Evolutionary conservation across 805 yeast species (phyloP), one percentile per base, ranked within the genome.

Genomic region (Sugiyamaella chiloensis): DNA sequence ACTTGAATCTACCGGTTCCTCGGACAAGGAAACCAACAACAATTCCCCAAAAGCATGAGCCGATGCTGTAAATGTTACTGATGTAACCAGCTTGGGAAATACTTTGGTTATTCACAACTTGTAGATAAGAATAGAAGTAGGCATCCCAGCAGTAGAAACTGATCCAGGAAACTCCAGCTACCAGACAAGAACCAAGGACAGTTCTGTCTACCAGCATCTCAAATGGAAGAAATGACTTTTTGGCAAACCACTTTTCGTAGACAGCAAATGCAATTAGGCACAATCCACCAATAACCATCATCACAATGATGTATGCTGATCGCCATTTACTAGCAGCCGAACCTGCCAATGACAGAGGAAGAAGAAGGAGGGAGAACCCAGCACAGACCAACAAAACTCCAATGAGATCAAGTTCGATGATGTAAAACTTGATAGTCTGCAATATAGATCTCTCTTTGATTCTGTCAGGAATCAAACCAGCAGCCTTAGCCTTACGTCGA

Each of bases 61-160:
- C 84, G 56, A 83, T 83, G 7, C 87, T 79, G 64, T 79, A 80
- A 41, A 83, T 62, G 2, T 79, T 73, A 2, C 78, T 66, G 54
- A 83, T 82, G 63, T 87, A 74, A 3, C 82, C 78, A n/a, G 88
- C 90, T 7, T 89, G 79, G 27, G 67, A 70, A 40, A 71, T 61
- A 12, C 80, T 67, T 59, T 82, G 81, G 57, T 78, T 68, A 60
- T 83, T 76, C 2, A 83, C 83, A 24, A 84, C 86, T 40, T 79
- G 57, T 51, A 85, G 68, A 19, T 83, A 83, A 0, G 89, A 74
- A 65, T 80, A 84, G 63, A 85, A 62, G 63, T 74, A 85, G 83
- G 83, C 77, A 63, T 79, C 75, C 75, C 77, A 83, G 80, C 79
- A 74, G 46, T 81, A 69, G 59, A 81, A 74, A 65, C 82, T 76